Base-by-base conservation (phyloP, 441 rosid species). In the Sinapis alba region DNA sequence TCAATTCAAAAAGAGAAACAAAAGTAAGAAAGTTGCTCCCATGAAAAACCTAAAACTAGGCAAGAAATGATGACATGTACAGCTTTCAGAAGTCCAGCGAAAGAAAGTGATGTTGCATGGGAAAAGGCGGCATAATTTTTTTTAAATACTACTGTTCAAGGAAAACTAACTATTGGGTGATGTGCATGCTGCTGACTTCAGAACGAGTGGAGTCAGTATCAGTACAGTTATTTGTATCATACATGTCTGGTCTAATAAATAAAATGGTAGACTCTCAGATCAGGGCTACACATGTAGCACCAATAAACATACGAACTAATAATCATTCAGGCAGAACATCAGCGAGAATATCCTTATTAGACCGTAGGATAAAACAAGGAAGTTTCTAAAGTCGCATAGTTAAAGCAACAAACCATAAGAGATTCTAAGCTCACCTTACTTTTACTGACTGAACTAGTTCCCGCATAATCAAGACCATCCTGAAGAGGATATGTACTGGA, bases 371-470 rank as follows among this genome's bases (percentile, higher is more conserved):
- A n/a, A 71, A 71, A 53, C 32, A n/a, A 36, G 50, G 59, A 28
- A 71, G 74, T 20, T 57, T 65, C 59, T 23, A 20, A 13, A 38
- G 47, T 78, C 81, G 85, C 89, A 93, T 90, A 54, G 60, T 47
- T 30, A 27, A 50, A 6, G 24, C 62, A 57, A 32, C 26, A 76
- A 71, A 71, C 38, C 56, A 21, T 7, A 20, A 41, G 62, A 68
- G 74, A 10, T 56, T 67, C 54, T 24, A 21, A 15, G 36, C 78
- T 78, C 85, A 94, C 99, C 98, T 93, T 96, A 76, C 86, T 88
- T 87, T 87, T 93, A 84, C 82, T 79, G 74, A 88, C 78, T 71
- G 90, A 80, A 80, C 83, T 86, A 75, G 80, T 83, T 71, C 93
- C 89, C 80, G 78, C 62, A 69, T 77, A 85, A 73, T 84, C 96